These are phyloP conservation scores for Luffa aegyptiaca DNA, from an alignment of 306 rosid species.

Conservation along the genomic window DNA sequence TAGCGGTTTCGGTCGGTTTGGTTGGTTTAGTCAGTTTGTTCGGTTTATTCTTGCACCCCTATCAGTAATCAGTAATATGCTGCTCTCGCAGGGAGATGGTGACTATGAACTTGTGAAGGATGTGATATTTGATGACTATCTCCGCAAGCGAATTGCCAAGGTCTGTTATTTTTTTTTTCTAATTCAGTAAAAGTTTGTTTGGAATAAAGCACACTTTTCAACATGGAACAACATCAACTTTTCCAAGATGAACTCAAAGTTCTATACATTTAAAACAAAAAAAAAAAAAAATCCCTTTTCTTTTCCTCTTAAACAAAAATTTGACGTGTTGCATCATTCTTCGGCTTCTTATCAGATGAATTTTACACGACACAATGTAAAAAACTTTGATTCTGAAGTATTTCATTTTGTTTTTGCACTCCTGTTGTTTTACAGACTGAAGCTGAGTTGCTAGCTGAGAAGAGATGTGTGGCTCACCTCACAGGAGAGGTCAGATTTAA, in stretches of 20 bases:
- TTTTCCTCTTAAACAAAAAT: not conserved
- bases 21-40: too few relatives aligned
- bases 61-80: not conserved
- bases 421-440: constrained; percentile 49
- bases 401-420: not conserved
- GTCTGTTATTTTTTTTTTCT: constrained; percentile 16
- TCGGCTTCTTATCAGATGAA: not conserved
- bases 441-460: constrained; percentile 90
- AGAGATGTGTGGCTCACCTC: constrained; percentile 93
- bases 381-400: not conserved
- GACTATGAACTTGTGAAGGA: constrained; percentile 86
- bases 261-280: not conserved
- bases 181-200: not conserved
- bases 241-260: not conserved
- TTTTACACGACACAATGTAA: not conserved
- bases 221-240: not conserved
- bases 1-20: too few relatives aligned
- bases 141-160: constrained; percentile 53
- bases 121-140: constrained; percentile 68
- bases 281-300: not conserved
- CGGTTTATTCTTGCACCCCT: too few relatives aligned
- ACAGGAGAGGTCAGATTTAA: constrained; percentile 68
- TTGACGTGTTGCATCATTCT: not conserved
- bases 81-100: constrained; percentile 62
- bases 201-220: not conserved